Evolutionary conservation across 208 protist species (phyloP), one percentile per base, ranked within the genome.

Genomic region (Tritrichomonas foetus): DNA sequence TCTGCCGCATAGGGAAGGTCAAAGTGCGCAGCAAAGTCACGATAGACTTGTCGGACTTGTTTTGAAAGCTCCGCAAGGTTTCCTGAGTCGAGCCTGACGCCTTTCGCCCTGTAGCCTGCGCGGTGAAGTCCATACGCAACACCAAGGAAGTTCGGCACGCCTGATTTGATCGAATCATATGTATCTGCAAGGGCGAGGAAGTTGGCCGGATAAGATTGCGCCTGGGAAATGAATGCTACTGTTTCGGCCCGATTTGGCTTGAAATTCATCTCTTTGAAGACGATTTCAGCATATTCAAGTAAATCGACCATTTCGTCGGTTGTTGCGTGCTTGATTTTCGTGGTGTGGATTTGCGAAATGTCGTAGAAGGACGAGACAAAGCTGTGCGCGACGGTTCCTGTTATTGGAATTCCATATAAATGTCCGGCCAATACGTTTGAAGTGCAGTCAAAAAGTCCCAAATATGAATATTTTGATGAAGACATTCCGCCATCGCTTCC

Each of bases 121-220:
- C 95, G 41, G 64, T 96, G 0, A 50, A 97, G 84, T 16, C 96
- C 96, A 36, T 96, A 94, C 0, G 96, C 94, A 11, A 97, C 95
- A 50, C 66, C 82, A 0, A 97, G 30, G 94, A 97, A 98, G 94
- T 98, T 98, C 25, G 72, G 93, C 3, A 97, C 94, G 64, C 96
- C 97, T 20, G 94, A 96, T 22, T 96, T 82, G 11, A 98, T 47
- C 2, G 97, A 98, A 93, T 98, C 95, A 93, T 98, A 98, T 0
- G 97, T 98, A 94, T 98, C 97, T 0, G 98, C 96, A 20, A 98
- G 95, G 47, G 97, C 97, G 0, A 98, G 66, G 92, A 97, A 98
- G 20, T 66, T 94, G 53, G 57, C 94, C 0, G 97, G 97, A 39
- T 97, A 98, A 20, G 97, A 93, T 47, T 94, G 61, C 13, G 94